phyloP scores from a whole-genome alignment of 192 early-diverging fungal genomes.

The Linnemannia zychae region DNA sequence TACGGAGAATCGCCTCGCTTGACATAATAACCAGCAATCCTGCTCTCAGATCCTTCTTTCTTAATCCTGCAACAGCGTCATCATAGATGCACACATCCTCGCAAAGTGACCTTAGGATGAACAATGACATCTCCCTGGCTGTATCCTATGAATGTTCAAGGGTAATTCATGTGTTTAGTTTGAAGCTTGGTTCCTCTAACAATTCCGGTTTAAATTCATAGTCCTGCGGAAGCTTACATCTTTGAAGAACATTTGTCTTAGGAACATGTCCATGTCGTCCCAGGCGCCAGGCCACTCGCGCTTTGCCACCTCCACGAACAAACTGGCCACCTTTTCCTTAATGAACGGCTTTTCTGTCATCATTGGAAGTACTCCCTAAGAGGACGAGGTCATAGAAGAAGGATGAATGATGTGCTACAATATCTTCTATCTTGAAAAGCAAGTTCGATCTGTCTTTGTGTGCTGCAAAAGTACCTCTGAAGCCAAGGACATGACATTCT shows the following conservation, averaged over 20 bases:
- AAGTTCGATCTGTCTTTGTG: no score
- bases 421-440: not conserved
- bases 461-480: slow-evolving; percentile 42
- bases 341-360: slow-evolving; percentile 61
- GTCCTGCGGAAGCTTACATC: slow-evolving; percentile 30
- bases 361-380: slow-evolving; percentile 55
- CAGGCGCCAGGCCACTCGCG: slow-evolving; percentile 72
- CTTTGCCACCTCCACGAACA: slow-evolving; percentile 74
- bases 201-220: not conserved
- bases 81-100: slow-evolving; percentile 77
- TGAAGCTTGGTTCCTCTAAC: not conserved
- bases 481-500: slow-evolving; percentile 56
- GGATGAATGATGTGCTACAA: not conserved
- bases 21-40: slow-evolving; percentile 68
- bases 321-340: slow-evolving; percentile 70
- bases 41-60: slow-evolving; percentile 69
- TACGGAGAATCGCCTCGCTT: slow-evolving; percentile 57
- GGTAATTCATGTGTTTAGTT: not conserved
- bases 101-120: slow-evolving; percentile 65
- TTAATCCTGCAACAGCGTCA: slow-evolving; percentile 66
- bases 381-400: not conserved
- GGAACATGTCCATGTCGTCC: slow-evolving; percentile 66
- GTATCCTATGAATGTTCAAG: slow-evolving; percentile 52
- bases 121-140: slow-evolving; percentile 64
- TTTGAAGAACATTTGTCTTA: slow-evolving; percentile 62